Conservation (phyloP, 352 stramenopile species). For the Phytophthora foliorum region DNA sequence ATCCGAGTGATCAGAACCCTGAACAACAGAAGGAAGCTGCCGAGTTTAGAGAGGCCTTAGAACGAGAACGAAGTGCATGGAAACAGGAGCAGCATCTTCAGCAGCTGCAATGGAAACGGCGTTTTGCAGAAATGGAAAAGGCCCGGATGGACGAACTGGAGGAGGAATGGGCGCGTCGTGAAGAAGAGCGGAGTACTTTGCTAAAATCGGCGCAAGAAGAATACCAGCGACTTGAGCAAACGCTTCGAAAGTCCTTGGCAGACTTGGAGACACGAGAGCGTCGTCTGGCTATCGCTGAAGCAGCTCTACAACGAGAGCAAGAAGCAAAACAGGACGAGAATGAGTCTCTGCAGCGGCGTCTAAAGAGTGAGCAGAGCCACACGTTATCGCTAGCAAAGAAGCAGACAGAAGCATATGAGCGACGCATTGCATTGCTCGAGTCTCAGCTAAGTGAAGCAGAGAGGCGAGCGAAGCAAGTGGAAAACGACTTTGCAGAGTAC, state of each 20-base stretch:
- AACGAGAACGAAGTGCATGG: conserved; percentile 50
- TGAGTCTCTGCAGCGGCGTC: conserved; percentile 56
- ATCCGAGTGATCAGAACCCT: neutral
- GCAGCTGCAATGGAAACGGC: conserved; percentile 65
- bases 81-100: conserved; percentile 59
- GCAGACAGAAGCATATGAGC: conserved; percentile 62
- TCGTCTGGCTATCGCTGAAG: conserved; percentile 60
- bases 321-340: conserved; percentile 64
- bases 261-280: conserved; percentile 75
- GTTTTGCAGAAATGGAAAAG: conserved; percentile 65
- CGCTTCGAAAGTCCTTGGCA: conserved; percentile 59
- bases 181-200: conserved; percentile 75
- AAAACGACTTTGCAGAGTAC: conserved; percentile 78
- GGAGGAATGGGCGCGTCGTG: conserved; percentile 78
- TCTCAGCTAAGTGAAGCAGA: conserved; percentile 58
- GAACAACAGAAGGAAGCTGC: conserved; percentile 33
- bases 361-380: conserved; percentile 77
- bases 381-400: conserved; percentile 63
- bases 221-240: conserved; percentile 76
- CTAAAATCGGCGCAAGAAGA: conserved; percentile 64
- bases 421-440: conserved; percentile 51
- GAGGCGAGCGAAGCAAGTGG: conserved; percentile 58
- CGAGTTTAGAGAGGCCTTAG: conserved; percentile 43
- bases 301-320: conserved; percentile 65
- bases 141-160: conserved; percentile 80